Conservation (phyloP, 257 asterid genomes). For the Lycium ferocissimum region DNA sequence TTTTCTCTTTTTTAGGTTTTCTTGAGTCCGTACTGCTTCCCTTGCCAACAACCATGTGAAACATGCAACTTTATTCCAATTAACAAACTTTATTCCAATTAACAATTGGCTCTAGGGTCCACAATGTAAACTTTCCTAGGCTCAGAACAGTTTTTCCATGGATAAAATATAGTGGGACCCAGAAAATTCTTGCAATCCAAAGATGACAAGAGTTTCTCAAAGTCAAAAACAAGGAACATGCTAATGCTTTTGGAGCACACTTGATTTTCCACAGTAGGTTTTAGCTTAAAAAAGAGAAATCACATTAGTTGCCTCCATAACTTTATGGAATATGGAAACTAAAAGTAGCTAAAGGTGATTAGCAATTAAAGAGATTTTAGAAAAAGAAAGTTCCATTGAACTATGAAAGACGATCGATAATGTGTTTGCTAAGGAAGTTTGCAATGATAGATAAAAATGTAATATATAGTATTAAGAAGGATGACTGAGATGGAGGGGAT, state of each 20-base stretch:
- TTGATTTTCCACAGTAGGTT: not conserved
- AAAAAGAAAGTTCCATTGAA: not conserved
- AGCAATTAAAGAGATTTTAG: not conserved
- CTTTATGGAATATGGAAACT: not conserved
- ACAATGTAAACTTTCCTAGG: conserved; percentile 15
- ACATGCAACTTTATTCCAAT: too few species aligned
- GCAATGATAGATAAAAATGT: not conserved
- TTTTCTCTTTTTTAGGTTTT: too few species aligned
- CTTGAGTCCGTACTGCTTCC: too few species aligned
- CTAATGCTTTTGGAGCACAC: conserved; percentile 13
- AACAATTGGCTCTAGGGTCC: conserved; percentile 7
- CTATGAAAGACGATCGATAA: not conserved
- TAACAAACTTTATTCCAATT: not conserved
- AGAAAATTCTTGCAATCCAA: not conserved
- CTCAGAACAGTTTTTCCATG: not conserved
- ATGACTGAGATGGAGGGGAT: not conserved
- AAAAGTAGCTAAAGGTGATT: not conserved
- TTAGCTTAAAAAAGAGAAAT: not conserved
- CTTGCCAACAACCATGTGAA: too few species aligned
- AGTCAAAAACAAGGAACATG: not conserved
- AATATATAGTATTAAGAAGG: not conserved
- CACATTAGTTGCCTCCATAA: not conserved
- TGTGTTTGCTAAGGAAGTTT: not conserved
- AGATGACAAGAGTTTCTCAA: not conserved
- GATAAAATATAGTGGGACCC: not conserved